Percentiles rank a stretch among this genome's conserved stretches.
Conservation (phyloP, 371 early-diverging fungal genomes). For the Ordospora colligata region DNA sequence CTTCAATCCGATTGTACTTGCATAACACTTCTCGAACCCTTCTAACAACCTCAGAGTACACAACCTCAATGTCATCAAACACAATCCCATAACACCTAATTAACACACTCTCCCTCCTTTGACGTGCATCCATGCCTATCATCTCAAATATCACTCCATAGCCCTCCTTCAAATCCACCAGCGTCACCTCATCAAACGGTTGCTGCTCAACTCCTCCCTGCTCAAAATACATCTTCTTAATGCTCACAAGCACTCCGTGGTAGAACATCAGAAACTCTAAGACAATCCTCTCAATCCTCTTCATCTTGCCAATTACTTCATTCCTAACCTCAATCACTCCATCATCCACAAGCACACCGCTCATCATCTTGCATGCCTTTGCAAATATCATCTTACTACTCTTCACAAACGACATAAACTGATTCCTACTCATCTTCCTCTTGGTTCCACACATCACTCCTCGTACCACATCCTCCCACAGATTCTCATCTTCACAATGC, state of each 20-base stretch:
- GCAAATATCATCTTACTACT: background rate
- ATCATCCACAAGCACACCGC: no score
- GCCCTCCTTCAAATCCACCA: background rate
- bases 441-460: background rate
- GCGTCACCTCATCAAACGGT: background rate
- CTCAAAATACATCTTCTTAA: no score
- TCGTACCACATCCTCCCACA: background rate
- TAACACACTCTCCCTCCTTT: background rate
- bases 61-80: slow-evolving; percentile 1
- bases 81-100: slow-evolving; percentile 5
- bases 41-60: background rate
- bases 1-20: background rate
- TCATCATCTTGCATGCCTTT: background rate
- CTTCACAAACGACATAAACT: background rate
- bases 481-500: background rate
- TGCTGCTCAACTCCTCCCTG: background rate
- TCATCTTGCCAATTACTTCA: background rate
- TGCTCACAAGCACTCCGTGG: background rate
- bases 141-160: slow-evolving; percentile 10
- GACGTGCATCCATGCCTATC: background rate
- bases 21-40: background rate
- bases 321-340: background rate
- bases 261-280: background rate
- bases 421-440: background rate
- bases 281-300: background rate